Evolutionary conservation across 345 rosid genomes (phyloP).

Genomic region (Boechera divaricarpa): DNA sequence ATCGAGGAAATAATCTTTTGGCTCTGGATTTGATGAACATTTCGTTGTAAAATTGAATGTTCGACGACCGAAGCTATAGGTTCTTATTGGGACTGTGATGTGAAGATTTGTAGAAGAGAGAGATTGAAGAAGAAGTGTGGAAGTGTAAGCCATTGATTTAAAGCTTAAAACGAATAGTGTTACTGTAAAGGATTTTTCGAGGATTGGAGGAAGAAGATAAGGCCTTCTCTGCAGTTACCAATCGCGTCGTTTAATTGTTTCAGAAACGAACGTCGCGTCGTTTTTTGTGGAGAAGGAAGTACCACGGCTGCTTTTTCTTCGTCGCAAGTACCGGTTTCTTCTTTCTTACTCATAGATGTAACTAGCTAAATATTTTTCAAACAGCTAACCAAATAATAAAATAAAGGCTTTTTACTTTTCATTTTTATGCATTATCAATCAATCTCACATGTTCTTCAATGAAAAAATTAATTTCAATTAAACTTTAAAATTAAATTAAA

Average conservation of each 20-base stretch:
- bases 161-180: neutral
- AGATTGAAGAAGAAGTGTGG: constrained; percentile 29
- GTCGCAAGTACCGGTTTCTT: too few species aligned
- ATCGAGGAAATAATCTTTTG: constrained; percentile 29
- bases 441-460: too few species aligned
- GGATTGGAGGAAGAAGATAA: constrained; percentile 29
- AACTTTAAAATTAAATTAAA: too few species aligned
- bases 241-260: constrained; percentile 1
- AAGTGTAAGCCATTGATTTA: constrained; percentile 37
- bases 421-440: too few species aligned
- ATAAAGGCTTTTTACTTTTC: too few species aligned
- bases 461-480: too few species aligned
- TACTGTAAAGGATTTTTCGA: neutral
- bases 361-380: too few species aligned
- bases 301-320: neutral
- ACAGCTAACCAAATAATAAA: too few species aligned
- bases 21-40: constrained; percentile 32
- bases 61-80: neutral
- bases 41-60: neutral
- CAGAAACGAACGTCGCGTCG: neutral
- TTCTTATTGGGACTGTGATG: constrained; percentile 1
- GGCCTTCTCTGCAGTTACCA: constrained; percentile 6
- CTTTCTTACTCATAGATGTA: too few species aligned
- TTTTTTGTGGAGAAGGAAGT: neutral
- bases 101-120: constrained; percentile 12